These are phyloP conservation scores for Plasmodium fragile DNA, from an alignment of 169 alveolate genomes.

Conservation along the genomic window DNA sequence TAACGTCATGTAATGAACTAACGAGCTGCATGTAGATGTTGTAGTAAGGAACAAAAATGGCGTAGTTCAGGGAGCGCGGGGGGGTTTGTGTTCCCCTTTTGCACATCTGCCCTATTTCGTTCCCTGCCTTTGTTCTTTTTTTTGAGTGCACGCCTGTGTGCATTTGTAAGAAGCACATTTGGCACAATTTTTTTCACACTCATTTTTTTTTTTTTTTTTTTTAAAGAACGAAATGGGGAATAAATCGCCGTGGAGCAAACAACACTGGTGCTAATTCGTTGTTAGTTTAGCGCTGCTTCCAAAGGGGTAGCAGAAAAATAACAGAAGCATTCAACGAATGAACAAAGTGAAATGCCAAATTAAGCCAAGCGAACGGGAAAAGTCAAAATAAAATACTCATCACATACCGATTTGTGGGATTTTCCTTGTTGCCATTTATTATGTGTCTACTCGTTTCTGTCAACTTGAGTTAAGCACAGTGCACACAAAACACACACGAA, in stretches of 20 bases:
- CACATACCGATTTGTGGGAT: not conserved
- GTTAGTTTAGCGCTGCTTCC: not conserved
- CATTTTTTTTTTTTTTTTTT: not conserved
- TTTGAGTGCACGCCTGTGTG: not conserved
- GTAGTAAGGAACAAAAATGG: not conserved
- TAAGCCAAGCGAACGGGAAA: not conserved
- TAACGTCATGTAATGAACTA: not conserved
- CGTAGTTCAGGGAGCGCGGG: not conserved
- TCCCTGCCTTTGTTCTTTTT: not conserved
- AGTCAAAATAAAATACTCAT: not conserved
- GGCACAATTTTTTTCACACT: not conserved
- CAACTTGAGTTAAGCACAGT: not conserved
- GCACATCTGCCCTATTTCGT: not conserved
- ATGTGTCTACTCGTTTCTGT: not conserved
- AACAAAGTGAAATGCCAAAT: not conserved
- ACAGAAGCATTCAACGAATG: not conserved
- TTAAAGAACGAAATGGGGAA: not conserved
- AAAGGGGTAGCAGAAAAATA: not conserved
- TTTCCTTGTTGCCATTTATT: not conserved
- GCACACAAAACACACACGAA: conserved; percentile 27
- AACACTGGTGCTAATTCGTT: not conserved
- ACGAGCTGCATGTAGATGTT: not conserved
- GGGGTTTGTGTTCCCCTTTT: not conserved
- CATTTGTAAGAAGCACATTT: not conserved
- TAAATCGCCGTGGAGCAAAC: not conserved